Conservation (phyloP, 495 filamentous ascomycete species). For the Margaritispora aquatica region DNA sequence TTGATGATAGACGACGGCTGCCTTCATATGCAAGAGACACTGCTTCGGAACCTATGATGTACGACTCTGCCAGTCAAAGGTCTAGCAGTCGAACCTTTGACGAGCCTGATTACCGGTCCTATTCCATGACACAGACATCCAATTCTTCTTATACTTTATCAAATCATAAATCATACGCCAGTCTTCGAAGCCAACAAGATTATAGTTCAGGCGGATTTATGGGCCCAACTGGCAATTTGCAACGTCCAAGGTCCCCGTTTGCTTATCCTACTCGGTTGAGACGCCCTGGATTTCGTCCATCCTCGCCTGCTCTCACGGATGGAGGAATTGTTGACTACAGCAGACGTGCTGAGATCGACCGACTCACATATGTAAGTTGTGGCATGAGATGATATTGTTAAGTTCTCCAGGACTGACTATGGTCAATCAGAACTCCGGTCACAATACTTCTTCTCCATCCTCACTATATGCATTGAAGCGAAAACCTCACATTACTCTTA, state of each 20-base stretch:
- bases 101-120: constrained; percentile 41
- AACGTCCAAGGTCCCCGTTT: constrained; percentile 56
- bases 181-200: constrained; percentile 38
- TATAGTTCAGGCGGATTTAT: not conserved
- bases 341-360: constrained; percentile 43
- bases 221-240: constrained; percentile 22
- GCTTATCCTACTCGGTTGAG: constrained; percentile 58
- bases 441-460: constrained; percentile 35
- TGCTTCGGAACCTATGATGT: constrained; percentile 39
- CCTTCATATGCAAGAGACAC: constrained; percentile 36
- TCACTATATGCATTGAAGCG: constrained; percentile 29
- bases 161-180: constrained; percentile 46
- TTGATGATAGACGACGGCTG: constrained; percentile 28
- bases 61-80: constrained; percentile 37
- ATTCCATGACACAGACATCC: constrained; percentile 49
- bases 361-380: constrained; percentile 34
- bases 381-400: not conserved
- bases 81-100: constrained; percentile 33
- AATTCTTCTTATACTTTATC: constrained; percentile 43
- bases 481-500: constrained; percentile 28
- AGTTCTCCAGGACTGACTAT: not conserved
- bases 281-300: constrained; percentile 56
- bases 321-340: constrained; percentile 40
- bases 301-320: constrained; percentile 54
- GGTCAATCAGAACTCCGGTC: constrained; percentile 32